A percentile compares a stretch with the other conserved stretches of the same genome.
These are phyloP conservation scores for Aspergillus baeticus DNA, from an alignment of 495 filamentous ascomycete genomes.

Conservation along the genomic window DNA sequence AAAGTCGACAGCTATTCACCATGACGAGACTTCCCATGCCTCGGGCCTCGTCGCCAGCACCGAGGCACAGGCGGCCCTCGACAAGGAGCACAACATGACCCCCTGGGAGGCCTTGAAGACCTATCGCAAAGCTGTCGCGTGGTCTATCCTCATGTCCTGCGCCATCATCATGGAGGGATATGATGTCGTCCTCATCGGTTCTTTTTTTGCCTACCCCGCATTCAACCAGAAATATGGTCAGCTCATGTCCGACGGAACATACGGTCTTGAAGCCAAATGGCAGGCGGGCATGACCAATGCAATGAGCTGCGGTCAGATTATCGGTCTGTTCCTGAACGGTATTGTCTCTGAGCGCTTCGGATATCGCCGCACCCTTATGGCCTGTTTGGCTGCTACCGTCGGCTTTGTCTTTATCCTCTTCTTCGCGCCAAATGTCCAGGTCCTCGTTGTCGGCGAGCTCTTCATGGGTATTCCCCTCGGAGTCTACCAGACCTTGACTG, in stretches of 20 bases:
- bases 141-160: slow-evolving; percentile 53
- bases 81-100: slow-evolving; percentile 48
- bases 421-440: slow-evolving; percentile 66
- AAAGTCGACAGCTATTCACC: not conserved
- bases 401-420: slow-evolving; percentile 76
- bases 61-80: slow-evolving; percentile 28
- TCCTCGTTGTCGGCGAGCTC: slow-evolving; percentile 72
- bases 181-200: slow-evolving; percentile 55
- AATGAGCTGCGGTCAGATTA: slow-evolving; percentile 64
- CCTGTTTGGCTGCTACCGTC: slow-evolving; percentile 59
- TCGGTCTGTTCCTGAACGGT: slow-evolving; percentile 75
- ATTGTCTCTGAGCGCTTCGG: slow-evolving; percentile 73
- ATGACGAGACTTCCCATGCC: not conserved
- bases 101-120: slow-evolving; percentile 42
- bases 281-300: slow-evolving; percentile 75
- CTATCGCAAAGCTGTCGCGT: slow-evolving; percentile 57
- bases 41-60: not conserved
- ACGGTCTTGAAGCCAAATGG: slow-evolving; percentile 54
- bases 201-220: slow-evolving; percentile 44
- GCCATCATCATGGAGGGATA: slow-evolving; percentile 58
- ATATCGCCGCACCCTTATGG: slow-evolving; percentile 70
- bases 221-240: slow-evolving; percentile 72
- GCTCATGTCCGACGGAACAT: slow-evolving; percentile 26
- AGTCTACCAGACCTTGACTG: slow-evolving; percentile 74
- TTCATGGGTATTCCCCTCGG: slow-evolving; percentile 76